Conservation (phyloP, 202 grass and related monocot species). For the Digitaria exilis region DNA sequence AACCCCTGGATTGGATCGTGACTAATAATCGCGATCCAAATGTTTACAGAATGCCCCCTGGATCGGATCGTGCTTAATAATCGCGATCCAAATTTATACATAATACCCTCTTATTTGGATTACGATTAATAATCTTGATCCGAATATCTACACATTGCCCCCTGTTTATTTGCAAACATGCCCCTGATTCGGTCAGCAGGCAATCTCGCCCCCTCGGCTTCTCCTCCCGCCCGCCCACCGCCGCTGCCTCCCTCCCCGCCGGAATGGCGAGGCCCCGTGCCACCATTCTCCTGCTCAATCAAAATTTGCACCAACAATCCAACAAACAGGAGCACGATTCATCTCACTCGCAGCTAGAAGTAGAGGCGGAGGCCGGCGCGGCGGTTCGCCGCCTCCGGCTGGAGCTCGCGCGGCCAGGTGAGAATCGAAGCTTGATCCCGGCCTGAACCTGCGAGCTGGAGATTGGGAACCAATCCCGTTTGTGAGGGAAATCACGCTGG, state of each 20-base stretch:
- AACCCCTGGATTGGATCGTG: not conserved
- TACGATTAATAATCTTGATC: too few relatives aligned
- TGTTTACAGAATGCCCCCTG: not conserved
- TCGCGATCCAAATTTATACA: not conserved
- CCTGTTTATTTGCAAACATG: not conserved
- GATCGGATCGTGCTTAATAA: not conserved
- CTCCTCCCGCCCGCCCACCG: too few relatives aligned
- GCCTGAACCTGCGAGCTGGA: not conserved
- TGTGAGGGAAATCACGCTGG: not conserved
- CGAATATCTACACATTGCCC: too few relatives aligned
- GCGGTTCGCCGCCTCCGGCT: not conserved
- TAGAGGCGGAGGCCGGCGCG: not conserved
- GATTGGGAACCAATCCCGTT: not conserved
- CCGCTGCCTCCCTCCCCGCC: not conserved
- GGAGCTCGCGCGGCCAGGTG: not conserved
- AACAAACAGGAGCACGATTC: too few relatives aligned
- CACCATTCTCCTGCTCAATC: not conserved
- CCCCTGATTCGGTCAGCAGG: not conserved
- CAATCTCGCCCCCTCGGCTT: not conserved
- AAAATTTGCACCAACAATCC: too few relatives aligned
- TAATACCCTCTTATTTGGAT: too few relatives aligned
- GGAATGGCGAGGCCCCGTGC: not conserved
- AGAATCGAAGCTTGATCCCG: too few relatives aligned
- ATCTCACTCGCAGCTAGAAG: too few relatives aligned
- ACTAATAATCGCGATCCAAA: not conserved